A percentile compares a stretch with the other conserved stretches of the same genome.
Conservation (phyloP, 495 filamentous ascomycete genomes). For the Elaphomyces granulatus region DNA sequence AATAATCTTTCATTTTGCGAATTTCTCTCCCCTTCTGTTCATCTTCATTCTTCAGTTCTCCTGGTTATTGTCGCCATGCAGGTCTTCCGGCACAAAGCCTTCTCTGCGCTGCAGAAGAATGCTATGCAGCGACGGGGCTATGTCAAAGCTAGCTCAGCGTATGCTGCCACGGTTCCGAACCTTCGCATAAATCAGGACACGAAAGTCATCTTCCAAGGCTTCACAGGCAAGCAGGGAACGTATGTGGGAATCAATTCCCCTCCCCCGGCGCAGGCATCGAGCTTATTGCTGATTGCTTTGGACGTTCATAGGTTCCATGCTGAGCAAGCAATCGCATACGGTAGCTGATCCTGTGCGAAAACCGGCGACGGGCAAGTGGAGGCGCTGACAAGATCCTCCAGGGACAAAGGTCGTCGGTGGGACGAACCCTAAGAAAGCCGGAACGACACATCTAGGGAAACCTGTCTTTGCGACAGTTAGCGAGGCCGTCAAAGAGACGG, state of each 20-base stretch:
- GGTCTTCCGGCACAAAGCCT: constrained; percentile 37
- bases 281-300: constrained; percentile 29
- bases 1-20: too few species aligned
- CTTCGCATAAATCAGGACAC: constrained; percentile 85
- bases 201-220: constrained; percentile 92
- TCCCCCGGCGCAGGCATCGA: constrained; percentile 4
- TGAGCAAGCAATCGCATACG: constrained; percentile 93
- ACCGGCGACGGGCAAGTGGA: constrained; percentile 10
- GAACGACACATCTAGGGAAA: constrained; percentile 70
- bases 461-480: constrained; percentile 85
- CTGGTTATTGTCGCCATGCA: constrained; percentile 31
- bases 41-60: too few species aligned
- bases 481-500: constrained; percentile 83
- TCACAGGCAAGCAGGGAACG: constrained; percentile 98
- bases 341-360: constrained; percentile 35
- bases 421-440: constrained; percentile 98
- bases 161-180: constrained; percentile 75
- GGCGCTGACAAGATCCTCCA: constrained; percentile 32
- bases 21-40: too few species aligned
- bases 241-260: constrained; percentile 36
- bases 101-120: constrained; percentile 35
- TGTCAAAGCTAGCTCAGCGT: constrained; percentile 51
- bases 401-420: constrained; percentile 96
- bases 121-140: constrained; percentile 48
- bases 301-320: constrained; percentile 68